Percentiles rank a stretch among this genome's conserved stretches.
Conservation (phyloP, 2,329 filamentous ascomycete species). For the Calonectria montana region DNA sequence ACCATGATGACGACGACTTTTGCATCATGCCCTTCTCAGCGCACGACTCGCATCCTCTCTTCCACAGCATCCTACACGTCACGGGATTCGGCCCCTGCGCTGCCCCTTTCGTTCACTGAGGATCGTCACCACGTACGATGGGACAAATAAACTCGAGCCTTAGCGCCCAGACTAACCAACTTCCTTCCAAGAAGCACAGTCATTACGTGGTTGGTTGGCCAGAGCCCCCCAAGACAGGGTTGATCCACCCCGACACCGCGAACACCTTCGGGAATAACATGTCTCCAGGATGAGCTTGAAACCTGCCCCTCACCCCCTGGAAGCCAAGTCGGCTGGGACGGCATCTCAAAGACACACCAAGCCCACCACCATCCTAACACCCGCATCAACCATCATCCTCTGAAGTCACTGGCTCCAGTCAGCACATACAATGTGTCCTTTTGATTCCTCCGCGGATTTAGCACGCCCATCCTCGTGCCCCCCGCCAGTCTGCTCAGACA, state of each 20-base stretch:
- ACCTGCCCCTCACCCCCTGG: constrained; percentile 31
- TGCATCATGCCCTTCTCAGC: constrained; percentile 17
- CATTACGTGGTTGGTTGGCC: constrained; percentile 24
- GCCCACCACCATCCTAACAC: constrained; percentile 36
- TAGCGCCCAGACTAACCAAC: constrained; percentile 28
- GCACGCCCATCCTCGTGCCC: constrained; percentile 14
- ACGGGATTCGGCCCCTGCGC: constrained; percentile 6
- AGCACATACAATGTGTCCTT: constrained; percentile 37
- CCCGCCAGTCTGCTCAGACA: background rate
- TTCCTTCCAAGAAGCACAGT: constrained; percentile 15
- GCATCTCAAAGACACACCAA: constrained; percentile 50
- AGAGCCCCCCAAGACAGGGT: constrained; percentile 27
- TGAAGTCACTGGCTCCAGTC: constrained; percentile 40
- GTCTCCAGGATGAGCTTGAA: constrained; percentile 39
- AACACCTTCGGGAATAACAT: constrained; percentile 44
- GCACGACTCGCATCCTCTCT: background rate
- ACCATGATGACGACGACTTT: constrained; percentile 35
- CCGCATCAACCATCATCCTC: constrained; percentile 34
- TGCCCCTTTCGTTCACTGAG: background rate
- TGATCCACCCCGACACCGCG: constrained; percentile 40
- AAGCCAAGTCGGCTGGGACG: constrained; percentile 54
- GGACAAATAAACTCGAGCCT: constrained; percentile 16
- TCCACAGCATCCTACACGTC: constrained; percentile 6
- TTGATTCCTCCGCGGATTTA: constrained; percentile 26
- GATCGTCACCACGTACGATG: constrained; percentile 6